Conservation (phyloP, 2,329 filamentous ascomycete genomes). For the Volutella citrinella region DNA sequence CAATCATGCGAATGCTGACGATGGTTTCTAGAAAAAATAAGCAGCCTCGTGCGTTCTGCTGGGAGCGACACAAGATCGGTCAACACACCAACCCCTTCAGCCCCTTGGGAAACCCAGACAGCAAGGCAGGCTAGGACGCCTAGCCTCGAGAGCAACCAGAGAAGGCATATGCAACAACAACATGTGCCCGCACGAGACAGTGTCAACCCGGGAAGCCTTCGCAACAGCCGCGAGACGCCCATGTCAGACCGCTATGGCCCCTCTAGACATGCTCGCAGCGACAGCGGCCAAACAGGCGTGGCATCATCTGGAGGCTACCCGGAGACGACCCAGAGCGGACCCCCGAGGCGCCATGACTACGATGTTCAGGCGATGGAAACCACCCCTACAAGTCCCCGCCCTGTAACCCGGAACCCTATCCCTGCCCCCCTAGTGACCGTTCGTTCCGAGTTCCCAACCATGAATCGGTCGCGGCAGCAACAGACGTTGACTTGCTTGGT, state of each 20-base stretch:
- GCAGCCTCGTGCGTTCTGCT: conserved; percentile 83
- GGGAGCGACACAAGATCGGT: conserved; percentile 59
- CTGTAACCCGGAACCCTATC: conserved; percentile 77
- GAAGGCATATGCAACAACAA: conserved; percentile 27
- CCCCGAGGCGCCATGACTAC: conserved; percentile 81
- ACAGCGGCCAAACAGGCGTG: conserved; percentile 72
- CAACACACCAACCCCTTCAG: conserved; percentile 55
- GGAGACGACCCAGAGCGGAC: conserved; percentile 68
- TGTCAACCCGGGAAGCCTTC: conserved; percentile 37
- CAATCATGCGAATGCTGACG: too few relatives aligned
- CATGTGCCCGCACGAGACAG: conserved; percentile 34
- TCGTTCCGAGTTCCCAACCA: conserved; percentile 92
- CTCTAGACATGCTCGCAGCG: conserved; percentile 67
- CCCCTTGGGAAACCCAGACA: conserved; percentile 65
- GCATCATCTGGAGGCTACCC: conserved; percentile 78
- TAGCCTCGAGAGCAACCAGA: conserved; percentile 43
- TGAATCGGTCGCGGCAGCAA: conserved; percentile 87
- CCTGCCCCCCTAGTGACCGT: conserved; percentile 89
- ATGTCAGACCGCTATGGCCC: conserved; percentile 43
- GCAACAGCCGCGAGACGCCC: conserved; percentile 49
- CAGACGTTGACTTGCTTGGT: conserved; percentile 92
- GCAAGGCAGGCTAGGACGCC: conserved; percentile 54
- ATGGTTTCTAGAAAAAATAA: conserved; percentile 91
- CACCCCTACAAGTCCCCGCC: conserved; percentile 69
- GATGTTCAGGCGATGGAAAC: conserved; percentile 96